Conservation (phyloP, 2,329 filamentous ascomycete species). For the Acrocalymma vagum region DNA sequence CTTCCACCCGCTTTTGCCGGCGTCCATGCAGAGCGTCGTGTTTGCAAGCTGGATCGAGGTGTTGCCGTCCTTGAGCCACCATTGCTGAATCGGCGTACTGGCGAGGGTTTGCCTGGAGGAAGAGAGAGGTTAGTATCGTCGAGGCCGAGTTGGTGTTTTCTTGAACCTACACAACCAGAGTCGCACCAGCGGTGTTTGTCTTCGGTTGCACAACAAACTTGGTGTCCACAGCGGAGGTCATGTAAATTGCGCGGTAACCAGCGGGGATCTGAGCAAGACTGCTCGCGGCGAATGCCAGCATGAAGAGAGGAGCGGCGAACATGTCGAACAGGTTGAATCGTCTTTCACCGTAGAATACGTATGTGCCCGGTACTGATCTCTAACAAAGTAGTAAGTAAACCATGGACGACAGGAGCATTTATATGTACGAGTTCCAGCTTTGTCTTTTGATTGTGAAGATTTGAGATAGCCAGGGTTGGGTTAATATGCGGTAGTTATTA, state of each 20-base stretch:
- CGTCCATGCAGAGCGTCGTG: conserved; percentile 39
- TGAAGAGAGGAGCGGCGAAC: conserved; percentile 23
- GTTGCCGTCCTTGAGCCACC: conserved; percentile 33
- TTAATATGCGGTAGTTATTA: too few relatives aligned
- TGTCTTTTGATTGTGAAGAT: too few relatives aligned
- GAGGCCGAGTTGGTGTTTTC: not conserved
- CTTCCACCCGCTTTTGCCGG: conserved; percentile 40
- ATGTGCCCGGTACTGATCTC: too few relatives aligned
- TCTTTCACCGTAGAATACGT: too few relatives aligned
- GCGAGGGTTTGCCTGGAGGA: conserved; percentile 29
- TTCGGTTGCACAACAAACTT: conserved; percentile 40
- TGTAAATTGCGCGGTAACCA: conserved; percentile 39
- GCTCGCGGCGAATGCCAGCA: conserved; percentile 27
- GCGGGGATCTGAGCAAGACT: conserved; percentile 29
- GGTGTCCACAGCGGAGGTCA: conserved; percentile 36
- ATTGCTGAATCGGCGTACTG: conserved; percentile 34
- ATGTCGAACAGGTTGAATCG: too few relatives aligned
- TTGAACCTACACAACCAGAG: conserved; percentile 38
- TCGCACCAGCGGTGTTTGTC: conserved; percentile 22
- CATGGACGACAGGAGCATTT: too few relatives aligned
- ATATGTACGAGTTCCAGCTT: too few relatives aligned
- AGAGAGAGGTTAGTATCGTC: not conserved
- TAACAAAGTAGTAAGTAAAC: too few relatives aligned
- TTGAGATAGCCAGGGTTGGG: too few relatives aligned
- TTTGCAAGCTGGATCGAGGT: conserved; percentile 37